Evolutionary conservation across 768 basidiomycete genomes (phyloP).

Genomic region (Rhizopogon sp.): DNA sequence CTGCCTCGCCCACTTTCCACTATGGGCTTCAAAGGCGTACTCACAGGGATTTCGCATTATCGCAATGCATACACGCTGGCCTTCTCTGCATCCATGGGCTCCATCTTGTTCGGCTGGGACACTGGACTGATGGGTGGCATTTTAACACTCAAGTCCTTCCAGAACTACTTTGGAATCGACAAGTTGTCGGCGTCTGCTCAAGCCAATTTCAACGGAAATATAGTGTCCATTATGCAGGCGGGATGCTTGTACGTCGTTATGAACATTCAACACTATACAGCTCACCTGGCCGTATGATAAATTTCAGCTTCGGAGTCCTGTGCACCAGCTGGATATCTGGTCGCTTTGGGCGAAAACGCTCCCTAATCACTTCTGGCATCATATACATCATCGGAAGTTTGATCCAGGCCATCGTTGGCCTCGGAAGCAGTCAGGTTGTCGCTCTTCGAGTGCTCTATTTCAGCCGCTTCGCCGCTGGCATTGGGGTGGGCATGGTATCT

Average conservation of each 20-base stretch:
- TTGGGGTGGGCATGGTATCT: constrained; percentile 53
- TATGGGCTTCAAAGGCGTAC: constrained; percentile 22
- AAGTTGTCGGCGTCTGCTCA: constrained; percentile 29
- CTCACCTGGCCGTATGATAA: background rate
- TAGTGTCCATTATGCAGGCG: constrained; percentile 46
- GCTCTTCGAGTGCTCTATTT: constrained; percentile 38
- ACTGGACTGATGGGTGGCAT: constrained; percentile 47
- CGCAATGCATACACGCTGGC: constrained; percentile 44
- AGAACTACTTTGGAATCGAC: constrained; percentile 43
- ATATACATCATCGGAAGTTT: constrained; percentile 45
- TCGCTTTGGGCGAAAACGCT: constrained; percentile 42
- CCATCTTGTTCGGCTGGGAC: constrained; percentile 48
- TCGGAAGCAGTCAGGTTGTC: constrained; percentile 31
- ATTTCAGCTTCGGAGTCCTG: constrained; percentile 39
- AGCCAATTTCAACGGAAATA: constrained; percentile 43
- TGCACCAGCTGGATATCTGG: constrained; percentile 35
- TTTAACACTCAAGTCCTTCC: constrained; percentile 40
- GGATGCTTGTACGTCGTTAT: constrained; percentile 40
- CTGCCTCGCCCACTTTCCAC: background rate
- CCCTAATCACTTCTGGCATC: constrained; percentile 37
- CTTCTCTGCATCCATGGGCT: constrained; percentile 40
- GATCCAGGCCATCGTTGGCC: constrained; percentile 40
- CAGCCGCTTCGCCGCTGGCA: constrained; percentile 53
- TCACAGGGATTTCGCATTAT: constrained; percentile 25
- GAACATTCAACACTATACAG: background rate